phyloP scores from a whole-genome alignment of 768 basidiomycete species.

The Auricularia auricula-judae region DNA sequence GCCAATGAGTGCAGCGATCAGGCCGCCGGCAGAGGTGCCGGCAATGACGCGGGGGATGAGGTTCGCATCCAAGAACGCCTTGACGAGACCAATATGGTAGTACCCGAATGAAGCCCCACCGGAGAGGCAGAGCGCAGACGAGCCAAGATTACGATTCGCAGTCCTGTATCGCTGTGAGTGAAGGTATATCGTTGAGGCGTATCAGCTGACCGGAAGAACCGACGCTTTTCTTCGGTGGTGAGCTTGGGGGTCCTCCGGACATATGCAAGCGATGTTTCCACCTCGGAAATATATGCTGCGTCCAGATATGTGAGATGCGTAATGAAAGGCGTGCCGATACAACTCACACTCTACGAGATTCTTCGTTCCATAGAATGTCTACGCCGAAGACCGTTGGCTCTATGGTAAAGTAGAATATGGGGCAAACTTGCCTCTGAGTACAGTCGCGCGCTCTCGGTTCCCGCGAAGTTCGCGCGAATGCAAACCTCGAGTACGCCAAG shows the following conservation, averaged over 20 bases:
- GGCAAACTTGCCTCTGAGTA: constrained; percentile 63
- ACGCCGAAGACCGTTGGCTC: constrained; percentile 2
- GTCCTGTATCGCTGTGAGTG: constrained; percentile 31
- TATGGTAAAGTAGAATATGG: constrained; percentile 2
- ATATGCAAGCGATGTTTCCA: constrained; percentile 63
- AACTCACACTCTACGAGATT: constrained; percentile 66
- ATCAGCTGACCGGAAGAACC: constrained; percentile 48
- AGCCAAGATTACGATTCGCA: constrained; percentile 81
- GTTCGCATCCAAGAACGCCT: constrained; percentile 79
- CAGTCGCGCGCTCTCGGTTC: constrained; percentile 75
- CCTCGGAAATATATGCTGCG: constrained; percentile 72
- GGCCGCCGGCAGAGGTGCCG: constrained; percentile 88
- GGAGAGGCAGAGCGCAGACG: constrained; percentile 87
- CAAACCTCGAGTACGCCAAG: constrained; percentile 88
- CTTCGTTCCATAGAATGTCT: constrained; percentile 93
- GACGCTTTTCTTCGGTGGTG: constrained; percentile 76
- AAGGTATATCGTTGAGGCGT: no score
- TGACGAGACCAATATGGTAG: constrained; percentile 86
- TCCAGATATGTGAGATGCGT: constrained; percentile 3
- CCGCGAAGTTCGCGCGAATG: constrained; percentile 86
- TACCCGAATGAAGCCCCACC: constrained; percentile 94
- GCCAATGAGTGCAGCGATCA: constrained; percentile 67
- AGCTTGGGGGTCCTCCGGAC: constrained; percentile 66
- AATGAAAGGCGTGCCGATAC: constrained; percentile 8
- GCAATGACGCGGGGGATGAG: constrained; percentile 87